Evolutionary conservation across 2,329 filamentous ascomycete species (phyloP).

Genomic region (Arthrinium puccinioides): DNA sequence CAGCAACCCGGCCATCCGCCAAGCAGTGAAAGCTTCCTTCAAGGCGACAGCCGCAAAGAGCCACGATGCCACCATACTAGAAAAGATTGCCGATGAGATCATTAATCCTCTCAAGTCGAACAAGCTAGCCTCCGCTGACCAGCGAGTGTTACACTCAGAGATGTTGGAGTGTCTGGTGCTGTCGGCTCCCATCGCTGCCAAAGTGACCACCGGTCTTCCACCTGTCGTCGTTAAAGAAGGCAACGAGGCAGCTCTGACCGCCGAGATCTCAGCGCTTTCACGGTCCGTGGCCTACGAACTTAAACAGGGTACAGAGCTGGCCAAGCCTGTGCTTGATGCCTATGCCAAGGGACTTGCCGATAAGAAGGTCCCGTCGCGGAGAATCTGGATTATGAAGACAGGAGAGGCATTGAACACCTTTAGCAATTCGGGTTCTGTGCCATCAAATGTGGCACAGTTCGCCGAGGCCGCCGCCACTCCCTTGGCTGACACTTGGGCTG

Average conservation of each 20-base stretch:
- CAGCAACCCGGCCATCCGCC: conserved; percentile 70
- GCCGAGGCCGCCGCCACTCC: conserved; percentile 45
- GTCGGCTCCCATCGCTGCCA: conserved; percentile 54
- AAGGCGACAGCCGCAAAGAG: conserved; percentile 48
- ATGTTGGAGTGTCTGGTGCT: conserved; percentile 63
- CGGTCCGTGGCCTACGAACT: conserved; percentile 58
- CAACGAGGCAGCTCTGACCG: conserved; percentile 73
- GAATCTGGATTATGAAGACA: conserved; percentile 70
- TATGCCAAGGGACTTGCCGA: conserved; percentile 78
- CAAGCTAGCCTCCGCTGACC: conserved; percentile 79
- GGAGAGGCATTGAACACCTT: conserved; percentile 63
- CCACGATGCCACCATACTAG: conserved; percentile 47
- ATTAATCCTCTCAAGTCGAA: conserved; percentile 71
- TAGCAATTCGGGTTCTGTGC: conserved; percentile 34
- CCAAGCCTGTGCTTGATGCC: conserved; percentile 60
- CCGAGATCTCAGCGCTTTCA: conserved; percentile 66
- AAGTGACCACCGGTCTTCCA: conserved; percentile 60
- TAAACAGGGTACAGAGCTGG: conserved; percentile 50
- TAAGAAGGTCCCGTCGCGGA: conserved; percentile 72
- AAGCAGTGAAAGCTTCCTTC: conserved; percentile 70
- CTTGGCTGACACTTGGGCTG: conserved; percentile 65
- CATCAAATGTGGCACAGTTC: conserved; percentile 41
- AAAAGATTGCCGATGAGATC: conserved; percentile 70
- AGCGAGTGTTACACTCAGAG: conserved; percentile 74
- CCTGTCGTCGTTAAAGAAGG: conserved; percentile 73